Evolutionary conservation across 164 flowering plant species (phyloP), one percentile per base, ranked within the genome.

Genomic region (Aristolochia californica): DNA sequence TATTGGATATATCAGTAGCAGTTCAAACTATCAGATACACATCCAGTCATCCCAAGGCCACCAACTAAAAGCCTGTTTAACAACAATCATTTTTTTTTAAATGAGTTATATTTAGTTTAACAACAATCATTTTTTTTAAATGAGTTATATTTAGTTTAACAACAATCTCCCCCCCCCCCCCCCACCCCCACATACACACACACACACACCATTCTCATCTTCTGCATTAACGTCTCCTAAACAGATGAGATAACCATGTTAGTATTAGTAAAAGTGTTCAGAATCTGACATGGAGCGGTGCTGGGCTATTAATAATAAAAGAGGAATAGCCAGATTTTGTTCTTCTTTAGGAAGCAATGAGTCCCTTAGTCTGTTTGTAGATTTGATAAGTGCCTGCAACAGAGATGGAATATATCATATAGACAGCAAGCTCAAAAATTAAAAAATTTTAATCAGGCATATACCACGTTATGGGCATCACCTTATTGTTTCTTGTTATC

Each of bases 341-440:
- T 88, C 99, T 55, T 94, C 99, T 60, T 83, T 94, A 21, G 96
- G 82, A 59, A 94, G 85, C 75, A 94, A 70, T 7, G 99, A 76
- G 58, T 94, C 99, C 66, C 88, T 75, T 26, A 94, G 78, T 67
- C 99, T 74, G 70, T 84, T 90, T 18, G 93, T 85, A 8, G 99
- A 90, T 70, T 88, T 88, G 44, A 81, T 59, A 70, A 94, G 71
- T 54, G 95, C 97, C 99, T 90, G 85, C 69, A 78, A 28, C 23
- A 30, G 20, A 43, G 18, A 61, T 12, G 16, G 18, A 47, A n/a
- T 20, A 47, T 45, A 45, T 45, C 50, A 47, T 17, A 47, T 47
- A 34, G 40, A 12, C 50, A 47, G 50, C 18, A 17, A 20, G 50
- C 22, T 47, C 18, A 47, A 16, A 47, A 47, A 11, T 17, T 5